A percentile compares a stretch with the other conserved stretches of the same genome.
Conservation (phyloP, 1,139 yeast genomes). For the Pichia norvegensis region DNA sequence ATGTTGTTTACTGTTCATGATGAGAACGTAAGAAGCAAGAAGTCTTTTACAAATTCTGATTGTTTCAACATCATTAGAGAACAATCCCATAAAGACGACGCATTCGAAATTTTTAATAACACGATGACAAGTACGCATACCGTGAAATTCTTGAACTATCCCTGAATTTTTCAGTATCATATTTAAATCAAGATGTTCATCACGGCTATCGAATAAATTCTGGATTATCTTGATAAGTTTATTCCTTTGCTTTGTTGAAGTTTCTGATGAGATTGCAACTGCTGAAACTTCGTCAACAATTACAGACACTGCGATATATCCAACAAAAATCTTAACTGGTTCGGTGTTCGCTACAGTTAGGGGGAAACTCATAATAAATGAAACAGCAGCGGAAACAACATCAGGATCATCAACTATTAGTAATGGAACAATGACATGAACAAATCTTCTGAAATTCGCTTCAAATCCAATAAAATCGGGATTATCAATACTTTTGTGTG, state of each 20-base stretch:
- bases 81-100: slow-evolving; percentile 20
- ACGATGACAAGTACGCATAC: slow-evolving; percentile 16
- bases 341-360: slow-evolving; percentile 15
- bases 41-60: slow-evolving; percentile 22
- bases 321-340: slow-evolving; percentile 13
- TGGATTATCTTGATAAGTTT: slow-evolving; percentile 18
- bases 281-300: slow-evolving; percentile 21
- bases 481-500: not conserved
- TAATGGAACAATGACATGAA: slow-evolving; percentile 18
- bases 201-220: slow-evolving; percentile 17
- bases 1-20: slow-evolving; percentile 23
- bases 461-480: slow-evolving; percentile 15
- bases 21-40: slow-evolving; percentile 18
- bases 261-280: slow-evolving; percentile 15
- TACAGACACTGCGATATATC: slow-evolving; percentile 20
- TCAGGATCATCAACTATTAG: slow-evolving; percentile 17
- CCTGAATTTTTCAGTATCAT: slow-evolving; percentile 8
- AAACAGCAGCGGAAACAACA: slow-evolving; percentile 15
- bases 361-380: slow-evolving; percentile 21
- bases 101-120: slow-evolving; percentile 22
- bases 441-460: slow-evolving; percentile 14
- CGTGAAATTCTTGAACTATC: slow-evolving; percentile 13
- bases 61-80: slow-evolving; percentile 24
- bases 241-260: slow-evolving; percentile 15
- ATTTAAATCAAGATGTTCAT: slow-evolving; percentile 11